Base-by-base conservation (phyloP, 2,329 filamentous ascomycete genomes). In the Claviceps maximensis region DNA sequence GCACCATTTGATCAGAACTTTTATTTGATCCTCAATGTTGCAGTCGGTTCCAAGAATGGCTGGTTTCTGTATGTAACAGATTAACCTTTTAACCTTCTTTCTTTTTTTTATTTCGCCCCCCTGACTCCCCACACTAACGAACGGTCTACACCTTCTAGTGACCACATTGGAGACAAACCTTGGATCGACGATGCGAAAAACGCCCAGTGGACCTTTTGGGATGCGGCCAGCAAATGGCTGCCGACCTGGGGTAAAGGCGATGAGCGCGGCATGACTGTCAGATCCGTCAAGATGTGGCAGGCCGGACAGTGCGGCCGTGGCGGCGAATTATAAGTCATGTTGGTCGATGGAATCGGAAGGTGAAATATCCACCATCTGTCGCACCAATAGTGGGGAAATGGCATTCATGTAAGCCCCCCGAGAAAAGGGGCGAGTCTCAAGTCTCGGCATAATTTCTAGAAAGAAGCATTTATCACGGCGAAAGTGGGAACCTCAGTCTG, bases 1-100 rank as follows among this genome's bases (percentile, higher is more conserved):
- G 71, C 75, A 3, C 75, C 75, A 0, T 78, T 78, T 59, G 75
- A 78, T 59, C 70, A 76, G 58, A 59, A 65, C 1, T 78, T 78
- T 57, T 76, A 74, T 56, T 64, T 78, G 17, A 72, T 77, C 38
- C 60, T 78, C 27, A 75, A 75, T 57, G 73, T 78, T 1, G 75
- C 74, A 0, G 73, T 77, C 36, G 75, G 75, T 2, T 63, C 67
- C 41, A 71, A 62, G 7, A 76, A 74, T 53, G 74, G 74, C 17
- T 77, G 70, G 65, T 78, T 77, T 59, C 58, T 61, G 64, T 70
- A 60, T 58, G 67, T 62, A 27, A 38, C 3, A 38, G 13, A 17
- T 15, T 38, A 7, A 38, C 33, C 17, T 17, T 38, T 33, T 33
- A 10, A 10, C 31, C 9, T 29, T 29, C 9, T 29, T 3, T 29